phyloP scores from a whole-genome alignment of 306 rosid species.

The Cicer judaicum region DNA sequence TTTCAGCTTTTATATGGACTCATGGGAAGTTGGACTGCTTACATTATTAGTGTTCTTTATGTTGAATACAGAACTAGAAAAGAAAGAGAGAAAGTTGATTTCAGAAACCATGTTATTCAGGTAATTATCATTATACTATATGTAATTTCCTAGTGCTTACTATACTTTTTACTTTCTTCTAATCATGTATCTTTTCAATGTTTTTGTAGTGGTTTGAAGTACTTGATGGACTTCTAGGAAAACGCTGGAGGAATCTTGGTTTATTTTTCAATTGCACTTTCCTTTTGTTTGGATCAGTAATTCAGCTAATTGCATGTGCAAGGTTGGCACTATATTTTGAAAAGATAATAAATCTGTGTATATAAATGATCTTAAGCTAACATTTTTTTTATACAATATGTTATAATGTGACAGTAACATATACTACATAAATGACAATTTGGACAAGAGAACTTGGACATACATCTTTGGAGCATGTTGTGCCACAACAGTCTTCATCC shows the following conservation, averaged over 20 bases:
- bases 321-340: conserved; percentile 56
- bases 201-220: conserved; percentile 93
- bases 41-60: conserved; percentile 88
- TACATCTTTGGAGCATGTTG: conserved; percentile 97
- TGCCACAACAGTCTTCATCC: conserved; percentile 94
- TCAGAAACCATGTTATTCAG: conserved; percentile 95
- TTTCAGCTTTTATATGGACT: conserved; percentile 95
- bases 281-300: conserved; percentile 97
- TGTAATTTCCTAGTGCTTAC: too few species aligned
- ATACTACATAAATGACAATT: conserved; percentile 95
- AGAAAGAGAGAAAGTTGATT: conserved; percentile 95
- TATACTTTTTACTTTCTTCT: neutral
- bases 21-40: conserved; percentile 99
- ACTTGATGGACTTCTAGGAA: conserved; percentile 93
- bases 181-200: conserved; percentile 10
- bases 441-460: conserved; percentile 99
- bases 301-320: conserved; percentile 97
- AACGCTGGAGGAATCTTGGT: conserved; percentile 91
- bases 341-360: neutral
- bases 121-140: conserved; percentile 37
- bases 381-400: neutral
- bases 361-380: neutral
- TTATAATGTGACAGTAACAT: conserved; percentile 66
- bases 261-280: conserved; percentile 96
- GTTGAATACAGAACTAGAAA: conserved; percentile 97